Evolutionary conservation across 1,139 yeast species (phyloP).

Genomic region (Kluyveromyces marxianus): DNA sequence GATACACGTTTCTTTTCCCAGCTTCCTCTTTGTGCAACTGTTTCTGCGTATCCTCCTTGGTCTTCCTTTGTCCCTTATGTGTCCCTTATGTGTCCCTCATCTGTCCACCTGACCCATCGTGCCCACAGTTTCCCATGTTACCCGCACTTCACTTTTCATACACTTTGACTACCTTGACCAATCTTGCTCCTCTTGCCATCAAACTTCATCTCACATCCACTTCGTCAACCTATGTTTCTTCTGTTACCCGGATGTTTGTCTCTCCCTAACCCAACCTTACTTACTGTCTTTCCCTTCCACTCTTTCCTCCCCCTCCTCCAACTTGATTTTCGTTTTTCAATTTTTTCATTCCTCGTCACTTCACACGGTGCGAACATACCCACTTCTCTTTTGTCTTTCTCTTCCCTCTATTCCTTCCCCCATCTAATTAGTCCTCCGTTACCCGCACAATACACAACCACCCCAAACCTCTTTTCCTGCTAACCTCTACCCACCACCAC

Average conservation of each 20-base stretch:
- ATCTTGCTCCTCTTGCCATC: neutral
- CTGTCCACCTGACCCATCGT: too few relatives aligned
- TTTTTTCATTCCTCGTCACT: neutral
- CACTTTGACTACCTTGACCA: neutral
- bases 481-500: neutral
- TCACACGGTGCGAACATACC: neutral
- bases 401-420: neutral
- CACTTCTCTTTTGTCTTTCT: neutral
- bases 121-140: neutral
- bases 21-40: neutral
- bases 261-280: neutral
- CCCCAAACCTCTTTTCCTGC: neutral
- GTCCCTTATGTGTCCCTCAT: too few relatives aligned
- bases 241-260: neutral
- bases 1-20: neutral
- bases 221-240: too few relatives aligned
- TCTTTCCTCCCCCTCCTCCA: neutral
- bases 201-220: neutral
- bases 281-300: neutral
- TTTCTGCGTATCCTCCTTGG: neutral
- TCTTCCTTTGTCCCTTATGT: too few relatives aligned
- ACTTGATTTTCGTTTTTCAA: neutral
- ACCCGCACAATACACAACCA: neutral
- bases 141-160: neutral
- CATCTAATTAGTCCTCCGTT: neutral